Conservation (phyloP, 768 basidiomycete genomes). For the Suillus tomentosus region DNA sequence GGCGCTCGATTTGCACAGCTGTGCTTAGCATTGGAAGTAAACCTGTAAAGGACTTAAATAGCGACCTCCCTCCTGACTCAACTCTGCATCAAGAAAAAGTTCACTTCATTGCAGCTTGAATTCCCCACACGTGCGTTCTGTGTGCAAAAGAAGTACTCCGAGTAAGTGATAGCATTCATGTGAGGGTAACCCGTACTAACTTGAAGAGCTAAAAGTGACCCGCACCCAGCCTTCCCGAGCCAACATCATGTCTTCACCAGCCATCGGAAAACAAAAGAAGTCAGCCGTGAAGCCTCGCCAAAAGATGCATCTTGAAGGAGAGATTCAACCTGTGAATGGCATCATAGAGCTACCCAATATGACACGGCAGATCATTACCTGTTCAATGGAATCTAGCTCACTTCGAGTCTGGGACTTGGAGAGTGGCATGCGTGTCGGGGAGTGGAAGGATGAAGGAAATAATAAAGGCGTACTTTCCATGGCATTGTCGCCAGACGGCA, state of each 20-base stretch:
- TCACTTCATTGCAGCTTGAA: not conserved
- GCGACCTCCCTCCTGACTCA: not conserved
- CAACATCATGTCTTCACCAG: not conserved
- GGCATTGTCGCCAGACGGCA: conserved; percentile 2
- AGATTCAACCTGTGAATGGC: not conserved
- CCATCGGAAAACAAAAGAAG: not conserved
- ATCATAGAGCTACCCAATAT: not conserved
- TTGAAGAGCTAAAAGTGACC: not conserved
- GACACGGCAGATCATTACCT: not conserved
- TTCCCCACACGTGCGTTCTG: not conserved
- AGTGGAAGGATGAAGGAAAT: not conserved
- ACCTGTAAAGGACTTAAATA: not conserved
- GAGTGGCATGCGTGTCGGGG: not conserved
- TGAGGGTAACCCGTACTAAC: not conserved
- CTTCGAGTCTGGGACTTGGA: not conserved
- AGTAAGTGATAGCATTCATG: not conserved
- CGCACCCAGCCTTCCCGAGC: not conserved
- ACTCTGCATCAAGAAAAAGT: not conserved
- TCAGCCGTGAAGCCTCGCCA: not conserved
- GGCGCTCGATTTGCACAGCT: not conserved
- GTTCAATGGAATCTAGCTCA: not conserved
- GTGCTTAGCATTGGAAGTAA: not conserved
- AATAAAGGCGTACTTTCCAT: not conserved
- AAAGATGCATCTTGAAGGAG: not conserved
- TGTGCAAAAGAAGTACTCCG: not conserved